Percentiles rank a stretch among this genome's conserved stretches.
Conservation (phyloP, 441 rosid genomes). For the Eruca vesicaria region DNA sequence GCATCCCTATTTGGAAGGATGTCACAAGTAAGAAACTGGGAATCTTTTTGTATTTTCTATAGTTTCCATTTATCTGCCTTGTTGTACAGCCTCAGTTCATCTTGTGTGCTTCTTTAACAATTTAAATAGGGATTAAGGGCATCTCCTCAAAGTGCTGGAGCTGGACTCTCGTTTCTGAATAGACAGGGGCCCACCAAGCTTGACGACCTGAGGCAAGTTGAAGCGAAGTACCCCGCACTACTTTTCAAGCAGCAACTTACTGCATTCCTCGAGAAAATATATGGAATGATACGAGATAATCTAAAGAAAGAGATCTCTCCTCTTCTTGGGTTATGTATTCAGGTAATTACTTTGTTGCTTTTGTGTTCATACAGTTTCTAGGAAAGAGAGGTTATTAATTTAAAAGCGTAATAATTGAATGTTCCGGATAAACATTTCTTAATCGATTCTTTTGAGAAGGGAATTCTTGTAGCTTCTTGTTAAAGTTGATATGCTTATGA, state of each 20-base stretch:
- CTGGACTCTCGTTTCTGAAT: conserved; percentile 86
- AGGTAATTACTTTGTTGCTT: conserved; percentile 50
- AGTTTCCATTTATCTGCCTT: neutral
- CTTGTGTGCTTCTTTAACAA: conserved; percentile 12
- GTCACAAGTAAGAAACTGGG: conserved; percentile 77
- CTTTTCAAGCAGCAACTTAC: conserved; percentile 99
- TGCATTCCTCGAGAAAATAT: conserved; percentile 98
- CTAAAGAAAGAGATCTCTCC: conserved; percentile 98
- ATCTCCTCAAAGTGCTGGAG: conserved; percentile 97
- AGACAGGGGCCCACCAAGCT: conserved; percentile 75
- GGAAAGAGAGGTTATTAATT: neutral
- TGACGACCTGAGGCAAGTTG: conserved; percentile 95
- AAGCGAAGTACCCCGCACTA: conserved; percentile 99
- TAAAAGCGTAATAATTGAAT: neutral
- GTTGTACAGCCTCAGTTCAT: neutral
- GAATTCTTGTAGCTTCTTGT: neutral
- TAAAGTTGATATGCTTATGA: neutral
- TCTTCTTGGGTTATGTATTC: conserved; percentile 94
- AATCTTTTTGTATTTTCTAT: neutral
- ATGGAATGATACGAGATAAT: conserved; percentile 99
- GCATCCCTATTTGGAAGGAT: conserved; percentile 98
- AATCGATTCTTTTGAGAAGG: neutral
- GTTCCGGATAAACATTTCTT: neutral
- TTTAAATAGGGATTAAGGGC: conserved; percentile 70
- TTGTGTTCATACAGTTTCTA: neutral